Percentiles rank a stretch among this genome's conserved stretches.
Conservation (phyloP, 371 early-diverging fungal genomes). For the Mucor ambiguus region DNA sequence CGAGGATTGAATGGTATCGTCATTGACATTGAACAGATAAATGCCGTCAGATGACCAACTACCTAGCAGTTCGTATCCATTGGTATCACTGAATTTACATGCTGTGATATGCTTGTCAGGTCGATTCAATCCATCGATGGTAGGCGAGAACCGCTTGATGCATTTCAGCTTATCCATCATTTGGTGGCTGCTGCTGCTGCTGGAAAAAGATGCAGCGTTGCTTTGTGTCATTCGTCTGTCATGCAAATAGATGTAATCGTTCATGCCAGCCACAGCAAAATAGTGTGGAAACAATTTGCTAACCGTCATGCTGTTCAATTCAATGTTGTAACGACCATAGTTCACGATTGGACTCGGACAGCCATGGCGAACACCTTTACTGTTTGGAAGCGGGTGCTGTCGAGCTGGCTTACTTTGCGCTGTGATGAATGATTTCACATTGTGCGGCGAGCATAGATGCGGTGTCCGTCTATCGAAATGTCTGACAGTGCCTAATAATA, state of each 20-base stretch:
- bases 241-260: constrained; percentile 61
- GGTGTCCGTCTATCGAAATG: constrained; percentile 65
- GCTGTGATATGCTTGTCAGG: constrained; percentile 40
- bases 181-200: neutral
- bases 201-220: neutral
- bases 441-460: constrained; percentile 39
- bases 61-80: constrained; percentile 57
- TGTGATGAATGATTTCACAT: constrained; percentile 29
- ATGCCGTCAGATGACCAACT: constrained; percentile 63
- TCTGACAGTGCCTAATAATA: constrained; percentile 59
- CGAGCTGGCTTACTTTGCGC: constrained; percentile 21
- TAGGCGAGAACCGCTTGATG: constrained; percentile 35
- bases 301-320: constrained; percentile 58
- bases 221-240: constrained; percentile 63
- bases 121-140: constrained; percentile 15
- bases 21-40: constrained; percentile 64
- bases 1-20: constrained; percentile 16
- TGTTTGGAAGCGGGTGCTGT: constrained; percentile 20
- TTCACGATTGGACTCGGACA: constrained; percentile 54
- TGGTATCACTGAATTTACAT: constrained; percentile 45
- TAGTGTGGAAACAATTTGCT: constrained; percentile 54
- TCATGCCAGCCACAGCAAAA: constrained; percentile 65
- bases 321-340: constrained; percentile 48
- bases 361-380: constrained; percentile 23
- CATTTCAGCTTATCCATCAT: constrained; percentile 25